Evolutionary conservation across 2,329 filamentous ascomycete species (phyloP).

Genomic region (Colletotrichum neosansevieriae): DNA sequence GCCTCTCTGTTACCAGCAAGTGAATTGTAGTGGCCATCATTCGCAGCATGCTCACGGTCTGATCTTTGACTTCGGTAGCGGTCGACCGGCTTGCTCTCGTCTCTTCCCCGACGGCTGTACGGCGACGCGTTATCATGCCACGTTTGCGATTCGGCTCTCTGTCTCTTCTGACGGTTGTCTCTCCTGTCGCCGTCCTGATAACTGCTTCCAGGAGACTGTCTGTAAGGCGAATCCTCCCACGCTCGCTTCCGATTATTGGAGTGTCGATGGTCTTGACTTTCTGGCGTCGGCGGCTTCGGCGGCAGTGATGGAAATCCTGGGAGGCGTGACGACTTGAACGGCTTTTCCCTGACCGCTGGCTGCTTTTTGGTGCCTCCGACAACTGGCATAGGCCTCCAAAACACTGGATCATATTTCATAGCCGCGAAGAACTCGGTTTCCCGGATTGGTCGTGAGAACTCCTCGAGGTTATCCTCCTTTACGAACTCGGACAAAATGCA

Average conservation of each 20-base stretch:
- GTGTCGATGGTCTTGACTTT: conserved; percentile 21
- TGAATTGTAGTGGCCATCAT: conserved; percentile 1
- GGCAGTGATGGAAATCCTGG: conserved; percentile 35
- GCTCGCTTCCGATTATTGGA: conserved; percentile 27
- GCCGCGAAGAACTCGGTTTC: conserved; percentile 55
- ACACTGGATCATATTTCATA: conserved; percentile 59
- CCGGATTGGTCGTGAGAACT: conserved; percentile 57
- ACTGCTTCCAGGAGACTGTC: background rate
- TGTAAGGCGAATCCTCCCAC: conserved; percentile 31
- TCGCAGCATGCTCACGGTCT: conserved; percentile 17
- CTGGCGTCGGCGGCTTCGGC: conserved; percentile 30
- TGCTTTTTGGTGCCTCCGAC: background rate
- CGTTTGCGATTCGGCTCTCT: conserved; percentile 13
- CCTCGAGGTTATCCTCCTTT: conserved; percentile 55
- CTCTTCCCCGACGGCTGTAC: conserved; percentile 1
- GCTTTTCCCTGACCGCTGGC: conserved; percentile 23
- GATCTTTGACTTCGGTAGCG: conserved; percentile 22
- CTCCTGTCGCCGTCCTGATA: conserved; percentile 13
- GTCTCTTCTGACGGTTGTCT: conserved; percentile 27
- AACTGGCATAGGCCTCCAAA: conserved; percentile 44
- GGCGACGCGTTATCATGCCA: conserved; percentile 21
- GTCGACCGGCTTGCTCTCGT: conserved; percentile 19
- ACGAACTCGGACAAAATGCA: conserved; percentile 60
- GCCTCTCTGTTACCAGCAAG: conserved; percentile 5
- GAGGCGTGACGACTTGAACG: conserved; percentile 34